phyloP scores from a whole-genome alignment of 176 grass and related monocot genomes.

The Zea luxurians region DNA sequence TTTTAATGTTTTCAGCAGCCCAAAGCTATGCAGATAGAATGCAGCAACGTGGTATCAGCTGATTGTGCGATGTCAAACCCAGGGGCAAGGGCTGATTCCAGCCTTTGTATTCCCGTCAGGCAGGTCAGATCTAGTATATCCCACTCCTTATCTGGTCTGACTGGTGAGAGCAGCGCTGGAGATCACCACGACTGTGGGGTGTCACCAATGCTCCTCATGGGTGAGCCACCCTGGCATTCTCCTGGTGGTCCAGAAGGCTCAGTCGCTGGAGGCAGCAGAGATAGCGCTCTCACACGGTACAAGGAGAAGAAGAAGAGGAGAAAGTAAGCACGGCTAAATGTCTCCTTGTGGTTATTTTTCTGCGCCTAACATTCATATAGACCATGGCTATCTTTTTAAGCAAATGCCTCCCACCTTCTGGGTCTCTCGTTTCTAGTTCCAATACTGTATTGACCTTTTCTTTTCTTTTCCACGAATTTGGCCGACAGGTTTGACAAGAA shows the following conservation, averaged over 20 bases:
- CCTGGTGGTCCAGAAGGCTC: conserved; percentile 59
- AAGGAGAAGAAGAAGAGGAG: conserved; percentile 93
- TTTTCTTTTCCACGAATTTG: conserved; percentile 33
- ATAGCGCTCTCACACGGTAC: conserved; percentile 82
- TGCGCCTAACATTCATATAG: conserved; percentile 12
- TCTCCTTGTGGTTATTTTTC: not conserved
- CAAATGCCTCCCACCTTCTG: conserved; percentile 2
- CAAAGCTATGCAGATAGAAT: conserved; percentile 52
- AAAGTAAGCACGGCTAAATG: conserved; percentile 56
- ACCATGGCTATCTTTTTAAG: not conserved
- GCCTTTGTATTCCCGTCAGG: conserved; percentile 61
- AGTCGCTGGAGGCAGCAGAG: conserved; percentile 58
- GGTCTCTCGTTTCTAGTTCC: not conserved
- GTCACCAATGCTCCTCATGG: conserved; percentile 66
- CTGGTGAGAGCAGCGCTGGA: conserved; percentile 82
- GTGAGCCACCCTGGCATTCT: conserved; percentile 64
- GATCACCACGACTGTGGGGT: conserved; percentile 84
- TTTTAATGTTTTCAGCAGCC: conserved; percentile 43
- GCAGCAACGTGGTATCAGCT: conserved; percentile 50
- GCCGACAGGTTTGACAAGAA: conserved; percentile 88
- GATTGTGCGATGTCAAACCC: conserved; percentile 64
- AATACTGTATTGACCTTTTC: not conserved
- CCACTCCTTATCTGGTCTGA: conserved; percentile 80
- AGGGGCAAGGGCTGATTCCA: conserved; percentile 59
- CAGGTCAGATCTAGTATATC: conserved; percentile 67